A percentile compares a stretch with the other conserved stretches of the same genome.
These are phyloP conservation scores for Bruguiera gymnorhiza DNA, from an alignment of 345 rosid genomes.

Conservation along the genomic window DNA sequence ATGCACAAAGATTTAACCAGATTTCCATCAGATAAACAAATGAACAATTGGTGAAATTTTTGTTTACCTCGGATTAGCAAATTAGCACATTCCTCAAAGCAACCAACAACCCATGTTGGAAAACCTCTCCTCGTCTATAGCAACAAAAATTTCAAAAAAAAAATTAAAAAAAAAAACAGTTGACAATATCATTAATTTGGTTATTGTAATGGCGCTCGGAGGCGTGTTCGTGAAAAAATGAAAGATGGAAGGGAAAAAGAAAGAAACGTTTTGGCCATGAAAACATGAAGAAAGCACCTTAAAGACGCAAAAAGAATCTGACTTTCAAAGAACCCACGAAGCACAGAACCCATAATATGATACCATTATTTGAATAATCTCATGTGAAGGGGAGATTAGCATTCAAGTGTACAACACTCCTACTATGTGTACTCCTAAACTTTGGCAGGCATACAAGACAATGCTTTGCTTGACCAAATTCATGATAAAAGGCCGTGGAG, in stretches of 20 bases:
- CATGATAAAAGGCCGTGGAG: too few relatives aligned
- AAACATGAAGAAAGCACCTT: slow-evolving; percentile 14
- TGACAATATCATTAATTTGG: background rate
- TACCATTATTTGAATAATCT: slow-evolving; percentile 25
- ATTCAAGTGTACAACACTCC: too few relatives aligned
- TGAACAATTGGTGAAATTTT: background rate
- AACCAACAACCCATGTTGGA: slow-evolving; percentile 10
- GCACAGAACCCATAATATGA: slow-evolving; percentile 47
- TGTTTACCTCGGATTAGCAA: slow-evolving; percentile 26
- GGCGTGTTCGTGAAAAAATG: slow-evolving; percentile 40
- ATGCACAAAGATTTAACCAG: background rate
- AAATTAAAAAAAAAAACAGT: background rate
- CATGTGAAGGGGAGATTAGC: slow-evolving; percentile 26
- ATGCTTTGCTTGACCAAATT: too few relatives aligned
- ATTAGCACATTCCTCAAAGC: slow-evolving; percentile 26
- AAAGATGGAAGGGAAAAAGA: background rate
- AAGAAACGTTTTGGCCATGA: background rate
- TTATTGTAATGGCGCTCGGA: slow-evolving; percentile 49
- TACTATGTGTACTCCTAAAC: too few relatives aligned
- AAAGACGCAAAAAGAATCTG: background rate
- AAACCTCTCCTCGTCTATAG: slow-evolving; percentile 13
- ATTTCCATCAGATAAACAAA: background rate
- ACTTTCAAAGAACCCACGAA: slow-evolving; percentile 25
- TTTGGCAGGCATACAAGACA: too few relatives aligned
- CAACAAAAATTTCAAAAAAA: background rate